Conservation (phyloP, 352 stramenopile species). For the Pythium periplocum region DNA sequence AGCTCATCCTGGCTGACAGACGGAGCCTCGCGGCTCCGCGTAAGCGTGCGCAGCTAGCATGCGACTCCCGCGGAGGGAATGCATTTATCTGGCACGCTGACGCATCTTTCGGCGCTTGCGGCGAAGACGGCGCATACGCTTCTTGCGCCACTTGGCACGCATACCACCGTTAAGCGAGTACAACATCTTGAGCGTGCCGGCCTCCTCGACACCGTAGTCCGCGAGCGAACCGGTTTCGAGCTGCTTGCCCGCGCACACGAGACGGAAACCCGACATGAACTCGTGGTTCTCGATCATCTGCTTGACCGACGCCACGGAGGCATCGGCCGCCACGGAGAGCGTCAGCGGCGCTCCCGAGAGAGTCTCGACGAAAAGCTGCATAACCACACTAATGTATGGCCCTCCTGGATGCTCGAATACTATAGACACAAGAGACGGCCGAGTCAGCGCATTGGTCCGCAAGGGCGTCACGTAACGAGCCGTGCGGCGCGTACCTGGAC, state of each 20-base stretch:
- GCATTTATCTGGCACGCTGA: slow-evolving; percentile 96
- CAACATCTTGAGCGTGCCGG: slow-evolving; percentile 90
- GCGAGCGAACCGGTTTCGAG: slow-evolving; percentile 81
- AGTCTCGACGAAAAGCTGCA: slow-evolving; percentile 95
- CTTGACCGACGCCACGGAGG: slow-evolving; percentile 91
- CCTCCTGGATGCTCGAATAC: slow-evolving; percentile 92
- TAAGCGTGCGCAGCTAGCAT: too few species aligned
- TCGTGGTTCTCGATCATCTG: slow-evolving; percentile 93
- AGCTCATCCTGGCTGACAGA: too few species aligned
- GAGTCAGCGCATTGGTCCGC: too few species aligned
- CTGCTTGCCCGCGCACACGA: slow-evolving; percentile 84
- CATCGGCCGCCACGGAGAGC: slow-evolving; percentile 74
- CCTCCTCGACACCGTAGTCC: slow-evolving; percentile 90
- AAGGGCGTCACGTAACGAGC: not conserved
- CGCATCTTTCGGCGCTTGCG: slow-evolving; percentile 99
- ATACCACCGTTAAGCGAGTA: slow-evolving; percentile 92
- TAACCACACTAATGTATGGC: slow-evolving; percentile 75
- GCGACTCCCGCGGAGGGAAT: too few species aligned
- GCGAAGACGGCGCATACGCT: slow-evolving; percentile 96
- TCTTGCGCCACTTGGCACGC: slow-evolving; percentile 98
- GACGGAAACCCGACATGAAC: slow-evolving; percentile 92
- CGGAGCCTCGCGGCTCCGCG: too few species aligned
- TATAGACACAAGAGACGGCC: slow-evolving; percentile 7
- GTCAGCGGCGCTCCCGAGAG: slow-evolving; percentile 80
- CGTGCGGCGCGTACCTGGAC: slow-evolving; percentile 42